These are phyloP conservation scores for Hymenoscyphus linearis DNA, from an alignment of 2,329 filamentous ascomycete species.

Conservation along the genomic window DNA sequence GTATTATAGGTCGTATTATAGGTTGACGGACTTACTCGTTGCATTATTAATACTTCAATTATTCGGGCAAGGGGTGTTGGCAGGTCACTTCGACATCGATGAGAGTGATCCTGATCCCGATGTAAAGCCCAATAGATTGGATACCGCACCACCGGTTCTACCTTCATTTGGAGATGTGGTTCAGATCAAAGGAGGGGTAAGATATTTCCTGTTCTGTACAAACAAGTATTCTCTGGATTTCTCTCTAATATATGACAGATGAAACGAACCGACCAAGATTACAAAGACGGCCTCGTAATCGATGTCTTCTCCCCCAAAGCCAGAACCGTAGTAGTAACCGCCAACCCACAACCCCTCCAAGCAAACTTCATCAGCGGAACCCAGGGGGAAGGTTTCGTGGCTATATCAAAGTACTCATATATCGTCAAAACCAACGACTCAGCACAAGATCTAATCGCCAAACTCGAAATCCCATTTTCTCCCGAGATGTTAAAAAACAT, in stretches of 20 bases:
- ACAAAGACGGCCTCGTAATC: constrained; percentile 31
- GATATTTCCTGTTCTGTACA: too few species aligned
- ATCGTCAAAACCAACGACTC: constrained; percentile 31
- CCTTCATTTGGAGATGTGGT: constrained; percentile 17
- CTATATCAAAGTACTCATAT: constrained; percentile 31
- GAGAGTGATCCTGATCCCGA: too few species aligned
- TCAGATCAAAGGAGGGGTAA: constrained; percentile 16
- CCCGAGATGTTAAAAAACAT: constrained; percentile 15
- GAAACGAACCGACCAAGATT: constrained; percentile 31
- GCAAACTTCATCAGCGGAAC: constrained; percentile 31
- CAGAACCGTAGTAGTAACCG: constrained; percentile 29
- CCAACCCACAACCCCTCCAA: constrained; percentile 33
- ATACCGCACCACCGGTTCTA: neutral
- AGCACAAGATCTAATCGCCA: constrained; percentile 33
- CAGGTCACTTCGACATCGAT: neutral
- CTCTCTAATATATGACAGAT: constrained; percentile 12
- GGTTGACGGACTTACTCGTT: constrained; percentile 14
- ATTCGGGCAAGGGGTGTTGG: constrained; percentile 11
- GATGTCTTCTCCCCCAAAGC: constrained; percentile 33
- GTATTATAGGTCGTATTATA: constrained; percentile 10
- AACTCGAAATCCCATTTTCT: constrained; percentile 32
- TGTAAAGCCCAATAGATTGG: too few species aligned
- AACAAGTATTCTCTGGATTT: neutral
- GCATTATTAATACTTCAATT: constrained; percentile 15
- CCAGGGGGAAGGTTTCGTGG: constrained; percentile 29